These are phyloP conservation scores for Colletotrichum melonis DNA, from an alignment of 2,329 filamentous ascomycete species.

Conservation along the genomic window DNA sequence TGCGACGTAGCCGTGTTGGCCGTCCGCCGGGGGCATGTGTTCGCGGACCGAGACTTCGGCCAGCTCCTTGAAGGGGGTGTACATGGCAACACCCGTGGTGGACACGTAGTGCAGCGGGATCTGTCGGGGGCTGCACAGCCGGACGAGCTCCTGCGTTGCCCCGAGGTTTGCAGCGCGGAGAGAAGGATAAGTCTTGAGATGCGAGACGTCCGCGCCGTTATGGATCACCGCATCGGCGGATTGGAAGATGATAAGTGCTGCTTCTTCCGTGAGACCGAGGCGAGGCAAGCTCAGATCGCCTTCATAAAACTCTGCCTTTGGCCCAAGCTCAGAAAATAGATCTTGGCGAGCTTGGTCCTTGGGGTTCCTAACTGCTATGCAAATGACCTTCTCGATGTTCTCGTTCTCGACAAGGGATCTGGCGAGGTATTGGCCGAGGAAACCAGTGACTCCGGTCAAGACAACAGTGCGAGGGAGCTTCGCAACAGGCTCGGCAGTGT, in stretches of 20 bases:
- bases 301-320: background rate
- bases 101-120: conserved; percentile 53
- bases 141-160: conserved; percentile 43
- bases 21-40: conserved; percentile 31
- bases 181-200: conserved; percentile 44
- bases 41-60: conserved; percentile 31
- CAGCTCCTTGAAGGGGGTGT: conserved; percentile 1
- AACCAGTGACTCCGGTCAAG: conserved; percentile 35
- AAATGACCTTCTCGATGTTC: conserved; percentile 31
- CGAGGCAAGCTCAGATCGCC: conserved; percentile 49
- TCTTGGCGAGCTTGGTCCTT: background rate
- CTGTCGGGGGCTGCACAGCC: conserved; percentile 35
- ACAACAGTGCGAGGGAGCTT: conserved; percentile 19
- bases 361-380: conserved; percentile 25
- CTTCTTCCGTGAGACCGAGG: conserved; percentile 51
- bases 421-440: conserved; percentile 38
- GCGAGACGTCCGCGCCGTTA: conserved; percentile 50
- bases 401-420: conserved; percentile 20
- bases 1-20: conserved; percentile 44
- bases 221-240: conserved; percentile 62
- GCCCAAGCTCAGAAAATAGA: background rate
- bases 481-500: background rate
- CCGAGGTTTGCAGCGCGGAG: conserved; percentile 44
- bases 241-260: background rate
- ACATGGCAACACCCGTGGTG: conserved; percentile 39